Base-by-base conservation (phyloP, 148 eudicot genomes). In the Rhododendron vialii region DNA sequence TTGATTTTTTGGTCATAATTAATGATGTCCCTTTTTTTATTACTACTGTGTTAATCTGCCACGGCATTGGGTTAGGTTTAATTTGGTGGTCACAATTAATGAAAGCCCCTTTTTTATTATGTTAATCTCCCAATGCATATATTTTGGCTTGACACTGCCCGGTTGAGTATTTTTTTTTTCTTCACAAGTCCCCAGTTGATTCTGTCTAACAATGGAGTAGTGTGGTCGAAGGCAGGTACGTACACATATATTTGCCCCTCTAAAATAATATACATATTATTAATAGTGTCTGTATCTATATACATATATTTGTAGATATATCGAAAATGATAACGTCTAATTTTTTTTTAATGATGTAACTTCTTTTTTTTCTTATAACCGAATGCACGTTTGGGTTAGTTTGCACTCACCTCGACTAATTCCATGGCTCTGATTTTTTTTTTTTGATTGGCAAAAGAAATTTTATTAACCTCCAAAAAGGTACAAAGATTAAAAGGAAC, bases 21-120 rank as follows among this genome's bases (percentile, higher is more conserved):
- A 69, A 12, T 84, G 35, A 13, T 30, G 30, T 61, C 55, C 36
- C 20, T 28, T 71, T 26, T 65, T 15, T 35, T 35, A 35, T 7
- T 69, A 65, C 50, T 69, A 65, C 50, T 69, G 69, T 36, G 67
- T 38, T 47, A 12, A 28, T 30, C 28, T 81, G 30, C 75, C 75
- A 14, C 33, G 36, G 59, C 59, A 26, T 80, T 83, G 83, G 83
- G 83, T 51, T 75, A 33, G 78, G 69, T 82, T 36, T 67, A 45
- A 20, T 55, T 38, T 71, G 78, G 79, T 10, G 78, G 79, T 83
- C 79, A 83, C 43, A 48, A 17, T 24, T 65, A 65, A n/a, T 83
- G 33, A 11, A 45, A 26, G 17, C 81, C 63, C 45, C 15, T 28
- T 71, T 26, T 67, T 9, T 71, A 67, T 74, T 71, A 48, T 38